Evolutionary conservation across 495 filamentous ascomycete species (phyloP), one percentile per base, ranked within the genome.

Genomic region (Paragyromitra xinjiangensis): DNA sequence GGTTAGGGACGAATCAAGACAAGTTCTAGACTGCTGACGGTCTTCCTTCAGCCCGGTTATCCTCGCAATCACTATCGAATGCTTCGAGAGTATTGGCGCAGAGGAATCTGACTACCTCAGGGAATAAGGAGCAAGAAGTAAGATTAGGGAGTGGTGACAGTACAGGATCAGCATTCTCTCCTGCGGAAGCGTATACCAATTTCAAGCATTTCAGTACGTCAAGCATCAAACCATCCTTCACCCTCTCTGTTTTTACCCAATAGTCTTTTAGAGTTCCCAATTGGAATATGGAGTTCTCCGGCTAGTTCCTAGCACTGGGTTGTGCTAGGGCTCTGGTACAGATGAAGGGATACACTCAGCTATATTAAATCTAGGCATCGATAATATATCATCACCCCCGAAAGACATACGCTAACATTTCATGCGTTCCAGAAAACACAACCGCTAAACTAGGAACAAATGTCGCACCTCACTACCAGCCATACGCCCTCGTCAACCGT

Each of bases 401-500:
- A 40, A 62, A 61, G 37, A 48, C 8, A 66, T 34, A 3, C 16
- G 19, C 78, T 80, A 42, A 79, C 40, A 22, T 16, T 26, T 37
- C 8, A 12, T 58, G 24, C 6, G 16, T 19, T 29, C 39, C 53
- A 81, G 81, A 78, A 67, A 56, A 37, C 26, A 83, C 77, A 24
- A 86, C 85, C 9, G 83, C 82, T 34, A 80, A 80, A 3, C 76
- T 93, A 16, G 92, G 92, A 29, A 85, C 89, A 11, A 69, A 73
- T 0, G 80, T 93, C 50, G 80, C 84, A 6, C 82, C 84, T 22
- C 86, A 88, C 78, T 95, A 97, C 84, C 80, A 89, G 71, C 93
- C 93, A 14, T 87, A 91, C 75, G 83, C 87, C 55, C 80, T 93
- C 71, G 84, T 97, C 80, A 83, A 82, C 39, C 86, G 93, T 82